Percentiles rank a stretch among this genome's conserved stretches.
Conservation (phyloP, 192 early-diverging fungal genomes). For the Mycoemilia scoparia region DNA sequence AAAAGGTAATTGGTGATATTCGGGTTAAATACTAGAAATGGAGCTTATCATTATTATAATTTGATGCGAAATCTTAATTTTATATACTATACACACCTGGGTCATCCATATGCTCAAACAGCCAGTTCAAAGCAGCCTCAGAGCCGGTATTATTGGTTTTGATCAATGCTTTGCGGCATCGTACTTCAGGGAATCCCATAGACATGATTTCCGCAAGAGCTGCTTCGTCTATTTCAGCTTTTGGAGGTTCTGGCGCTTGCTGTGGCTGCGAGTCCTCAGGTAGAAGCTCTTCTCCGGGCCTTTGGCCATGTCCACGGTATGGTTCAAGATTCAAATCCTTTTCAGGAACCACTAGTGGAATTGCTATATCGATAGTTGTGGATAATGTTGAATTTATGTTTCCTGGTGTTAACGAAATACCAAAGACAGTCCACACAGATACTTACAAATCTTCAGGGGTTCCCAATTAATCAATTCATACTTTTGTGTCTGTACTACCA, state of each 20-base stretch:
- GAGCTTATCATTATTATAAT: too few relatives aligned
- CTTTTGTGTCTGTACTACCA: conserved; percentile 49
- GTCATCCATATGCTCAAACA: conserved; percentile 96
- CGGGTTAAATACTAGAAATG: too few relatives aligned
- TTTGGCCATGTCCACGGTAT: conserved; percentile 47
- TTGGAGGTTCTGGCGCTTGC: conserved; percentile 1
- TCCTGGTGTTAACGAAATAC: background rate
- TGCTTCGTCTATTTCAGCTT: conserved; percentile 48
- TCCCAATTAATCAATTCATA: conserved; percentile 74
- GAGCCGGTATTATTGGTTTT: conserved; percentile 60
- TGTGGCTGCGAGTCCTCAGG: conserved; percentile 37
- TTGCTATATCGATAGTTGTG: conserved; percentile 12
- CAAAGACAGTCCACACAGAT: conserved; percentile 22
- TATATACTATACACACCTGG: conserved; percentile 40
- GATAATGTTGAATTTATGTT: background rate
- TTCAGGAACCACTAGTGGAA: conserved; percentile 37
- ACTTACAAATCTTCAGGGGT: conserved; percentile 41
- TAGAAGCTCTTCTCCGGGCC: conserved; percentile 51
- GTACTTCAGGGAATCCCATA: conserved; percentile 84
- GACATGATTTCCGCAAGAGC: conserved; percentile 61
- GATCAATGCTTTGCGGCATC: conserved; percentile 66
- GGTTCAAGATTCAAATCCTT: conserved; percentile 40
- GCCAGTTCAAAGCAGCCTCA: conserved; percentile 82
- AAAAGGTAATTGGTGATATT: background rate
- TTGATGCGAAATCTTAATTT: conserved; percentile 3